Evolutionary conservation across 2,329 filamentous ascomycete species (phyloP).

Genomic region (Trichoderma sp.): DNA sequence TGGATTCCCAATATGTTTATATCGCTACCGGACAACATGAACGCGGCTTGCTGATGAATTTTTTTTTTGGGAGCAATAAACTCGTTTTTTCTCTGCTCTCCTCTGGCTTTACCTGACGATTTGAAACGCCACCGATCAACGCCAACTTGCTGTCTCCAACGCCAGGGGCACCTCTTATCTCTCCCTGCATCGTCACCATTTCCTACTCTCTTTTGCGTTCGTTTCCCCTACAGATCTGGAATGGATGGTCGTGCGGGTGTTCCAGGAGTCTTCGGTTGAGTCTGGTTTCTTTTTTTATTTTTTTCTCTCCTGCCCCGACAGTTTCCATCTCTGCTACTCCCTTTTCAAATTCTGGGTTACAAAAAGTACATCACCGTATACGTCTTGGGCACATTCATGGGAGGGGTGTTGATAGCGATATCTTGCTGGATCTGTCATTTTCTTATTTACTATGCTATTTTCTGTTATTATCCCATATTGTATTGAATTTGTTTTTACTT

Average conservation of each 20-base stretch:
- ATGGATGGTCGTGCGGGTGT: slow-evolving; percentile 31
- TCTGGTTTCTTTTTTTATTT: background rate
- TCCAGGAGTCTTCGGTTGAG: slow-evolving; percentile 31
- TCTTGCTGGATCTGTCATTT: slow-evolving; percentile 27
- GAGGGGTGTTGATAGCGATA: slow-evolving; percentile 28
- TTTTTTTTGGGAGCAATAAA: background rate
- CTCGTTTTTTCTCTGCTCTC: background rate
- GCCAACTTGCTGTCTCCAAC: slow-evolving; percentile 2
- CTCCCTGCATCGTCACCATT: slow-evolving; percentile 19
- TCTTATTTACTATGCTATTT: background rate
- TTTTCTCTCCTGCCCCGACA: slow-evolving; percentile 8
- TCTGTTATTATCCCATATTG: slow-evolving; percentile 2
- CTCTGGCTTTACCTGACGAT: slow-evolving; percentile 15
- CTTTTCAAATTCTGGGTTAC: slow-evolving; percentile 22
- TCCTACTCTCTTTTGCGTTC: slow-evolving; percentile 26
- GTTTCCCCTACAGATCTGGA: slow-evolving; percentile 20
- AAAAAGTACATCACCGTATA: slow-evolving; percentile 27
- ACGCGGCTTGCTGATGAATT: slow-evolving; percentile 15
- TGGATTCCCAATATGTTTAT: slow-evolving; percentile 36
- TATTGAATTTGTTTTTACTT: background rate
- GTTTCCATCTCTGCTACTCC: slow-evolving; percentile 9
- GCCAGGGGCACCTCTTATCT: background rate
- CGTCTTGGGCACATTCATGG: slow-evolving; percentile 28
- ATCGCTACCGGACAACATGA: slow-evolving; percentile 14
- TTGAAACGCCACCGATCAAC: background rate